Conservation (phyloP, 108 stramenopile genomes). For the Epithemia pelagica region DNA sequence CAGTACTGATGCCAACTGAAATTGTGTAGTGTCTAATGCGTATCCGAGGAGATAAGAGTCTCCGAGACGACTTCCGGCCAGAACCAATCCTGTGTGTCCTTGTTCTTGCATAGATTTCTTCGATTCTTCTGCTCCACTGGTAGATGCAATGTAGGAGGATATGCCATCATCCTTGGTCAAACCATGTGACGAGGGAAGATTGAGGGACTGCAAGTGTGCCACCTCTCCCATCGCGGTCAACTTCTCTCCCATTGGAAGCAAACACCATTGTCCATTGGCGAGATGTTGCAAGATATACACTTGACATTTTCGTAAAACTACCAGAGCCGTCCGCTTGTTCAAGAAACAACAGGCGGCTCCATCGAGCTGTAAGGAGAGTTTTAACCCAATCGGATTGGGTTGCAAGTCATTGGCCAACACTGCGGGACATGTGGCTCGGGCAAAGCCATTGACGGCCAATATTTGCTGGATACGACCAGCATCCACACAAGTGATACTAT, state of each 20-base stretch:
- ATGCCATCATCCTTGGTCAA: background rate
- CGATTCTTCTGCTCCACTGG: too few relatives aligned
- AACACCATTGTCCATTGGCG: slow-evolving; percentile 24
- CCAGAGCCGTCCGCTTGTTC: slow-evolving; percentile 42
- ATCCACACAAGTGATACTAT: slow-evolving; percentile 50
- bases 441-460: slow-evolving; percentile 80
- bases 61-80: slow-evolving; percentile 76
- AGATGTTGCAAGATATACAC: slow-evolving; percentile 51
- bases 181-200: slow-evolving; percentile 6
- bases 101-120: slow-evolving; percentile 5
- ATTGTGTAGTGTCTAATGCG: slow-evolving; percentile 32
- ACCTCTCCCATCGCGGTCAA: slow-evolving; percentile 63
- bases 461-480: slow-evolving; percentile 58
- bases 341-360: slow-evolving; percentile 43
- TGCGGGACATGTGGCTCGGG: slow-evolving; percentile 43
- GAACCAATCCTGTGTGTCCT: slow-evolving; percentile 49
- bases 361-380: slow-evolving; percentile 63
- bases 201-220: slow-evolving; percentile 37
- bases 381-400: slow-evolving; percentile 62
- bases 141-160: background rate
- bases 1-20: slow-evolving; percentile 1
- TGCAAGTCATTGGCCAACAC: slow-evolving; percentile 21
- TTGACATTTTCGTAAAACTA: slow-evolving; percentile 54
- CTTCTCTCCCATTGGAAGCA: slow-evolving; percentile 53
- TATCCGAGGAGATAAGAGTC: slow-evolving; percentile 75